Base-by-base conservation (phyloP, 257 asterid genomes). In the Solanum lignicaule region DNA sequence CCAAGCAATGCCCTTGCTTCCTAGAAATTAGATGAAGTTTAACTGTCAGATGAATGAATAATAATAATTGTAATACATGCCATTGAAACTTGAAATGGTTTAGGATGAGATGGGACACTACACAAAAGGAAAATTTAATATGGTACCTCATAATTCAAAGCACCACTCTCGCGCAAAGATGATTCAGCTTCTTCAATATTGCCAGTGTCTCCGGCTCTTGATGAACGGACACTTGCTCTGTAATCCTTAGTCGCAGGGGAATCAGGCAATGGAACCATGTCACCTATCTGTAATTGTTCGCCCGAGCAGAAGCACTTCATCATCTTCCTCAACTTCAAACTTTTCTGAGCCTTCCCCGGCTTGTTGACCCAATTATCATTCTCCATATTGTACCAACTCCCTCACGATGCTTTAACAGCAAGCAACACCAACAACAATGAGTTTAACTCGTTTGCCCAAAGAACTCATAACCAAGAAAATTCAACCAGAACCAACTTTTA, bases 1-100 rank as follows among this genome's bases (percentile, higher is more conserved):
- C 99, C 99, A 88, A 97, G 90, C 90, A 97, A 87, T 14, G 99
- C 98, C 87, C 99, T 95, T 31, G 98, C 99, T 94, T 97, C 99
- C 99, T 97, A 95, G 66, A 90, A 86, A 78, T 85, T 86, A 76
- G 41, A 48, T 48, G 31, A 9, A 10, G 41, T 18, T 48, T 48
- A 82, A 82, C 43, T 48, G 43, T 48, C 69, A 31, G 7, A 82
- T 29, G 86, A 52, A 52, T 52, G 86, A 52, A 52, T 52, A 52
- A 52, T 52, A 7, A 82, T 31, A 20, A 82, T 48, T 48, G 43
- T 10, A 82, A 29, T 10, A 5, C 69, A 48, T 82, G 27, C 39
- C 33, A 48, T 82, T 20, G 12, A 43, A 43, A 79, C 76, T 9
- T 33, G 33, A 83, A 65, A 60, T 60, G 12, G 9, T 55, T 65